A percentile compares a stretch with the other conserved stretches of the same genome.
phyloP scores from a whole-genome alignment of 345 rosid species.

The Sonneratia alba region DNA sequence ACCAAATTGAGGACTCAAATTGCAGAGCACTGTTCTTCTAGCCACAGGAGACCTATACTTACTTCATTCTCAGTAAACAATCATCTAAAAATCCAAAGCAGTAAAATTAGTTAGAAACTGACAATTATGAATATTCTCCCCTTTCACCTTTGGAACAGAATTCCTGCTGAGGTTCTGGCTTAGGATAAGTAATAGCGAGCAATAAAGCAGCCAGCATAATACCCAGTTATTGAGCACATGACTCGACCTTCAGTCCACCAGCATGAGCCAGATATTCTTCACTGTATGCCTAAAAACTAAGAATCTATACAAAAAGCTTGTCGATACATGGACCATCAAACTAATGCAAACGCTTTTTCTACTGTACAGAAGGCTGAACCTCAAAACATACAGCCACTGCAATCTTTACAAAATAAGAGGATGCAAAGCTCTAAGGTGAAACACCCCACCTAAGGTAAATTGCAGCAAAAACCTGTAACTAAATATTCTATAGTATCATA shows the following conservation, averaged over 20 bases:
- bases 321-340: background rate
- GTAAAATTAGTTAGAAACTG: background rate
- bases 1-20: background rate
- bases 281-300: background rate
- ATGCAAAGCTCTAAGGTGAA: background rate
- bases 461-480: background rate
- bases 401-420: background rate
- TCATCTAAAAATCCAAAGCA: background rate
- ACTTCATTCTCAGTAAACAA: background rate
- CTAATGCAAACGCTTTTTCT: background rate
- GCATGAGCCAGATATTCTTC: background rate
- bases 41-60: background rate
- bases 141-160: background rate
- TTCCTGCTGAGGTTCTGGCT: background rate
- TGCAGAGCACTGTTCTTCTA: background rate
- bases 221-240: background rate
- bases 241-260: background rate
- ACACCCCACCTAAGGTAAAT: background rate
- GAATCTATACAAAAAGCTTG: background rate
- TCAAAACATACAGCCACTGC: background rate
- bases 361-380: background rate
- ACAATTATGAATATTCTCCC: background rate
- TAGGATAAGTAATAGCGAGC: background rate
- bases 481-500: background rate
- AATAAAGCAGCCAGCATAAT: background rate